Base-by-base conservation (phyloP, 1,284 basidiomycete species). In the Moesziomyces sp. region DNA sequence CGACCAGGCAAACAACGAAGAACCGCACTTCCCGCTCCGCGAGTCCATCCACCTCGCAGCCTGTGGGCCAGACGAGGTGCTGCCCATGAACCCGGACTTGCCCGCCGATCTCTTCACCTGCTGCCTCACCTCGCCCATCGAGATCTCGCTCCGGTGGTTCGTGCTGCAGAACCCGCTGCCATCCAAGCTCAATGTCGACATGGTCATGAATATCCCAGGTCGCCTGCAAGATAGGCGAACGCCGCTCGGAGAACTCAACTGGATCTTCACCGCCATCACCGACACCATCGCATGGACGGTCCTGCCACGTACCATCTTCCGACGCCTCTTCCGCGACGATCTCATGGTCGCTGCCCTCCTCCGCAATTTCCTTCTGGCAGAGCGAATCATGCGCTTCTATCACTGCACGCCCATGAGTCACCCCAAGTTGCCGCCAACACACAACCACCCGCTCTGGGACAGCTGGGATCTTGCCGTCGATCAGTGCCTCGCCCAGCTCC, bases 211-310 rank as follows among this genome's bases (percentile, higher is more conserved):
- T 82, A 90, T 99, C 19, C 97, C 96, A 0, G 96, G 97, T 5
- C 94, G 97, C 79, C 88, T 99, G 66, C 97, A 97, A 85, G 96
- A 99, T 82, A 89, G 96, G 35, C 89, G 94, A 24, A 98, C 97
- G 3, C 96, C 96, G 0, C 88, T 99, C 2, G 96, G 96, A 54
- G 96, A 99, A 85, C 89, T 99, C 28, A 97, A 97, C 85, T 99
- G 97, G 96, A 98, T 99, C 77, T 98, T 99, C 86, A 98, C 94
- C 2, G 94, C 96, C 44, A 94, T 99, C 72, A 99, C 96, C 18
- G 96, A 99, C 85, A 98, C 96, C 9, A 98, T 99, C 72, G 97
- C 97, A 14, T 99, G 97, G 96, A 94, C 95, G 13, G 93, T 94
- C 0, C 94, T 99, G 81, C 92, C 94, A 21, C 89, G 92, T 52